phyloP scores from a whole-genome alignment of 1,284 basidiomycete species.

The Thecaphora frezii region DNA sequence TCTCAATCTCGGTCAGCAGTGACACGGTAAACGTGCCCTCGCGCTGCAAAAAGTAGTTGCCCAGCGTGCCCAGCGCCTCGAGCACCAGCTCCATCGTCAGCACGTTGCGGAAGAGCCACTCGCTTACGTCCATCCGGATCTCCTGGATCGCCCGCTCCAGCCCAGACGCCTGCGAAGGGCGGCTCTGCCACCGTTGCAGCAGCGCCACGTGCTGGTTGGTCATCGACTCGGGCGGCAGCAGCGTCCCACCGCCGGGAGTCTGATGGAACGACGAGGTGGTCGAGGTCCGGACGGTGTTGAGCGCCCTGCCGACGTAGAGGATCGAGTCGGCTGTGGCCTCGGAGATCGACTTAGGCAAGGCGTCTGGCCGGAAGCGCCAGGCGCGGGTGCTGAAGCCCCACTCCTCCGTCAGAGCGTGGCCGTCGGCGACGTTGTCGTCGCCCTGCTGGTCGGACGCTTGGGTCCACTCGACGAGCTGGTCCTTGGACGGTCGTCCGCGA shows the following conservation, averaged over 20 bases:
- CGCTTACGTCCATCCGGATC: constrained; percentile 73
- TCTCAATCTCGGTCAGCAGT: constrained; percentile 68
- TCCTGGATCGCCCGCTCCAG: constrained; percentile 60
- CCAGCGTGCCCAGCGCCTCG: constrained; percentile 71
- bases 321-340: constrained; percentile 75
- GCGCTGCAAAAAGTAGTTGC: constrained; percentile 70
- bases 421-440: constrained; percentile 18
- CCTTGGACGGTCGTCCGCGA: not conserved
- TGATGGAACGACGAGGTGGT: not conserved
- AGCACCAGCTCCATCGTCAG: constrained; percentile 79
- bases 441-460: constrained; percentile 13
- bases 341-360: constrained; percentile 75
- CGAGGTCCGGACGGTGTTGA: constrained; percentile 71
- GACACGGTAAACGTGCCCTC: constrained; percentile 82
- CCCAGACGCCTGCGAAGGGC: constrained; percentile 6
- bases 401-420: not conserved
- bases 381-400: constrained; percentile 25
- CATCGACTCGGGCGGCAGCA: constrained; percentile 20
- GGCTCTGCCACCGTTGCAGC: constrained; percentile 22
- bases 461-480: constrained; percentile 32
- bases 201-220: constrained; percentile 22
- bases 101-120: constrained; percentile 89
- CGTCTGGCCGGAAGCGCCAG: constrained; percentile 65
- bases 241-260: not conserved
- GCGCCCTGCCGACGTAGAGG: constrained; percentile 79